Evolutionary conservation across 345 rosid genomes (phyloP).

Genomic region (Xanthoceras sorbifolium): DNA sequence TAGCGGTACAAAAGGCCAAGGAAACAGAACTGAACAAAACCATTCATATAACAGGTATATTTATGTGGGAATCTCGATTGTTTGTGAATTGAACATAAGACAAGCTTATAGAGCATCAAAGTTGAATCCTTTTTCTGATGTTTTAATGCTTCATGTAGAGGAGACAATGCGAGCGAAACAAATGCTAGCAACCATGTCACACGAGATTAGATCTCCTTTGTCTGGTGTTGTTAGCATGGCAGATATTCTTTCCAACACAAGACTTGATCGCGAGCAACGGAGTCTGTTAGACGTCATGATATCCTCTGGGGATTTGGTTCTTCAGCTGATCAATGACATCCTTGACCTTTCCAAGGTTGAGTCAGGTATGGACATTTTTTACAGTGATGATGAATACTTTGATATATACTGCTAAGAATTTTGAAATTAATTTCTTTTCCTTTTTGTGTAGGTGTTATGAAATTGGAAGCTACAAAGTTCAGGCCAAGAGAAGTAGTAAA

Average conservation of each 20-base stretch:
- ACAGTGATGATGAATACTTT: neutral
- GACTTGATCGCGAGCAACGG: constrained; percentile 77
- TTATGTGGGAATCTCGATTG: neutral
- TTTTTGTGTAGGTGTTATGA: constrained; percentile 68
- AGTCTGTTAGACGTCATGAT: constrained; percentile 83
- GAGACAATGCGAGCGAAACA: constrained; percentile 98
- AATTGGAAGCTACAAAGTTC: constrained; percentile 90
- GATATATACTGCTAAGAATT: neutral
- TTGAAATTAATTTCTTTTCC: neutral
- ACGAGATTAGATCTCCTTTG: constrained; percentile 94
- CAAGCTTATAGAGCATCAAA: constrained; percentile 1
- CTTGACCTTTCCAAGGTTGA: constrained; percentile 99
- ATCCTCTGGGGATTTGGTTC: constrained; percentile 94
- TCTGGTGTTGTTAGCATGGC: constrained; percentile 96
- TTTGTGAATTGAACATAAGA: constrained; percentile 10
- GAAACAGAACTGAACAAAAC: constrained; percentile 94
- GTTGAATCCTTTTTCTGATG: constrained; percentile 1
- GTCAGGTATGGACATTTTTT: constrained; percentile 52
- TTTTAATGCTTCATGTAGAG: constrained; percentile 49
- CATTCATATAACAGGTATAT: constrained; percentile 88
- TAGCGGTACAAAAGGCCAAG: constrained; percentile 94
- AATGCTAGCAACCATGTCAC: constrained; percentile 98
- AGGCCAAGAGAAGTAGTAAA: constrained; percentile 91
- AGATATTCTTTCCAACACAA: constrained; percentile 82
- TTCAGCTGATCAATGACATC: constrained; percentile 90